Conservation (phyloP, 805 yeast genomes). For the Lipomyces orientalis region DNA sequence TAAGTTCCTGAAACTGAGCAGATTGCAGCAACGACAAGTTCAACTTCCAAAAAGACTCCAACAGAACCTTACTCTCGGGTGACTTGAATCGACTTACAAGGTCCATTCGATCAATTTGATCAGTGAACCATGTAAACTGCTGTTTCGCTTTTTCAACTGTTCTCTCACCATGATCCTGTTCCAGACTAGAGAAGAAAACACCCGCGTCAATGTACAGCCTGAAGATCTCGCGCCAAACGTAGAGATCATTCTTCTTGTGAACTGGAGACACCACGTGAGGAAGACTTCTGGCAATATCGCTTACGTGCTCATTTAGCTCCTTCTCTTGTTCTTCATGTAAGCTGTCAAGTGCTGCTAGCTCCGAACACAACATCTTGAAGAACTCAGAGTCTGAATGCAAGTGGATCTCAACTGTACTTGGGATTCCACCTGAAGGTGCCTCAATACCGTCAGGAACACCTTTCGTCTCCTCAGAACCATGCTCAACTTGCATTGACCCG, state of each 20-base stretch:
- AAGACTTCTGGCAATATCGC: conserved; percentile 50
- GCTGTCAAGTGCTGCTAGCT: conserved; percentile 56
- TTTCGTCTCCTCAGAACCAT: not conserved
- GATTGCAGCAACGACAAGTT: conserved; percentile 63
- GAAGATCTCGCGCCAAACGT: conserved; percentile 73
- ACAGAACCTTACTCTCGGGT: conserved; percentile 54
- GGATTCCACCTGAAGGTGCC: not conserved
- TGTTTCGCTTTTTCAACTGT: conserved; percentile 54
- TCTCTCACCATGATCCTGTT: conserved; percentile 54
- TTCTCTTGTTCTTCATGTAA: conserved; percentile 52
- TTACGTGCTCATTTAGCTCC: conserved; percentile 52
- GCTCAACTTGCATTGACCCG: not conserved
- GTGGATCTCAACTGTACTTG: conserved; percentile 47
- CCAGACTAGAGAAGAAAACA: conserved; percentile 63
- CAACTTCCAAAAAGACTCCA: conserved; percentile 56
- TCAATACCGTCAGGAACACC: not conserved
- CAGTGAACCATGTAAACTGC: conserved; percentile 52
- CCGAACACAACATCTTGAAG: conserved; percentile 62
- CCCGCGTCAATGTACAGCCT: conserved; percentile 68
- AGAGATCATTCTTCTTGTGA: conserved; percentile 57
- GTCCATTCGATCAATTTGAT: conserved; percentile 49
- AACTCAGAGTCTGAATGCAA: conserved; percentile 64
- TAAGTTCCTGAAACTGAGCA: conserved; percentile 65
- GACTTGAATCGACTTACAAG: conserved; percentile 53
- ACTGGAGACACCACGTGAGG: conserved; percentile 51